Base-by-base conservation (phyloP, 306 rosid species). In the Carpinus viminea region DNA sequence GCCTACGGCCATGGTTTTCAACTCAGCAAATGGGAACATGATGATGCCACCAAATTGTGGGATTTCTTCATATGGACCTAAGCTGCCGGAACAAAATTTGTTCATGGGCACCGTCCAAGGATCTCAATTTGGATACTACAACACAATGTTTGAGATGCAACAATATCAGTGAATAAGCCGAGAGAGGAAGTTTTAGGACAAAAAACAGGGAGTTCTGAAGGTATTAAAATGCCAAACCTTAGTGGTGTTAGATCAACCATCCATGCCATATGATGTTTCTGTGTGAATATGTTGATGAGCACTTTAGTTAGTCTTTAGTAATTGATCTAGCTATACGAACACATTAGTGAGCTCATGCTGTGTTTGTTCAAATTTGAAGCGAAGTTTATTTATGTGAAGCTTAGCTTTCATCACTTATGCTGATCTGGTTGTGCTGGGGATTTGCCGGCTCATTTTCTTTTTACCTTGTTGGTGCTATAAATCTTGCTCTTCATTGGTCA, bases 251-350 rank as follows among this genome's bases (percentile, higher is more conserved):
- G 84, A 55, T 79, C 83, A 85, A 65, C 83, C 55, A 48, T 68
- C 47, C 81, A 64, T 71, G 81, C 75, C 60, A 24, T 73, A 77
- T 53, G 24, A 61, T 81, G 79, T 65, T 56, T 69, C 54, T 73
- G 66, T 86, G 85, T 83, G 90, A 83, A 88, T 89, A 87, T 84
- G 77, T 85, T 77, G 81, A 80, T 69, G 81, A 77, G 83, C 86
- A 75, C 82, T 64, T 76, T 55, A 74, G 81, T 51, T 83, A 80
- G 87, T 87, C 86, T 84, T 43, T 80, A 71, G 83, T 80, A 57
- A 72, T 84, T 83, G 79, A 87, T 80, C 53, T 78, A 24, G 26
- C 26, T 24, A 73, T 77, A 41, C 70, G 52, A 73, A 77, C 88
- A 84, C 80, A 74, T 83, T 61, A 53, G 45, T 76, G 69, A 74